phyloP scores from a whole-genome alignment of 2,329 filamentous ascomycete genomes.

The Penicillium sp. region DNA sequence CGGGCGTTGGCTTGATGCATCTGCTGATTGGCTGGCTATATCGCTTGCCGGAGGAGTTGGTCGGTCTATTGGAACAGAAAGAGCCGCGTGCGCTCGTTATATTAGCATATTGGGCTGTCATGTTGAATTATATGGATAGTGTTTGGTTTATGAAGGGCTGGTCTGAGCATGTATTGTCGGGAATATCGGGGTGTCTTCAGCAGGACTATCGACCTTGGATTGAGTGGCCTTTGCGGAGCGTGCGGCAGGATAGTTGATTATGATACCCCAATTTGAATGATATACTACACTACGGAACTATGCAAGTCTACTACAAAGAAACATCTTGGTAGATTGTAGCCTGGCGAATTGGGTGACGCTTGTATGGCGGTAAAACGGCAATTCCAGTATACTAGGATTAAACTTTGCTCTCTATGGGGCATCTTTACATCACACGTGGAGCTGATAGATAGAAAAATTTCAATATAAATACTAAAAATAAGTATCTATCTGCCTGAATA shows the following conservation, averaged over 20 bases:
- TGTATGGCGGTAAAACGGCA: neutral
- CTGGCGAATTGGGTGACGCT: neutral
- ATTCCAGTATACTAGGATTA: too few relatives aligned
- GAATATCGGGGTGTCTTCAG: conserved; percentile 31
- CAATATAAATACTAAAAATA: conserved; percentile 7
- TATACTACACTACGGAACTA: too few relatives aligned
- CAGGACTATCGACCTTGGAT: conserved; percentile 33
- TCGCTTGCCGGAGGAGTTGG: conserved; percentile 32
- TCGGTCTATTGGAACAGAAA: conserved; percentile 35
- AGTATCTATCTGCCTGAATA: conserved; percentile 8
- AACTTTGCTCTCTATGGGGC: neutral
- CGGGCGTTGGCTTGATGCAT: conserved; percentile 32
- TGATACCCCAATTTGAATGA: conserved; percentile 9
- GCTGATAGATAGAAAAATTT: neutral
- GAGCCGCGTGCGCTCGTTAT: conserved; percentile 37
- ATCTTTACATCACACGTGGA: neutral
- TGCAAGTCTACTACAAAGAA: too few relatives aligned
- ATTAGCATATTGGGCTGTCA: conserved; percentile 40
- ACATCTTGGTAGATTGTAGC: neutral
- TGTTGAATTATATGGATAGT: conserved; percentile 40
- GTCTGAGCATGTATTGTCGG: conserved; percentile 41
- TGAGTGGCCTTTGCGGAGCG: conserved; percentile 32
- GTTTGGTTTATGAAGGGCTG: conserved; percentile 44
- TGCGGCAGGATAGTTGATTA: neutral
- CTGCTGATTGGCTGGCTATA: conserved; percentile 41